Conservation (phyloP, 495 filamentous ascomycete genomes). For the Cairneyella variabilis region DNA sequence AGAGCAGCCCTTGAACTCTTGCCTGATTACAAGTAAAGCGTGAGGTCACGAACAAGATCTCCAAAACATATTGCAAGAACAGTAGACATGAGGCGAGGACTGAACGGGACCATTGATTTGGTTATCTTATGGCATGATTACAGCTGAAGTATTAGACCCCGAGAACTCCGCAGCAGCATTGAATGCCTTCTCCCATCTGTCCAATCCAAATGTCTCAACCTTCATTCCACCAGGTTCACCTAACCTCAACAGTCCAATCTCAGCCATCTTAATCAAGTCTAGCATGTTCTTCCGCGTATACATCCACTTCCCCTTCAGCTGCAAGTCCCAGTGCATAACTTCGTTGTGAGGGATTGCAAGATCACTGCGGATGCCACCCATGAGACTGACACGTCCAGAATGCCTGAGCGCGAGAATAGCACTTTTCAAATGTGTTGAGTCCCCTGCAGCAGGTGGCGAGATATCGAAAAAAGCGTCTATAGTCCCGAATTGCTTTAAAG, state of each 20-base stretch:
- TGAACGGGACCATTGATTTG: too few species aligned
- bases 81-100: too few species aligned
- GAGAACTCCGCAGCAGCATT: not conserved
- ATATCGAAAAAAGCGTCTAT: conserved; percentile 47
- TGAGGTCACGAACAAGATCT: too few species aligned
- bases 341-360: conserved; percentile 15
- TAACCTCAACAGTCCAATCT: not conserved
- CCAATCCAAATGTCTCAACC: not conserved
- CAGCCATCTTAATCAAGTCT: conserved; percentile 25
- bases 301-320: conserved; percentile 48
- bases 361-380: conserved; percentile 31
- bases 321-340: conserved; percentile 38
- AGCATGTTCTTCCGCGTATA: conserved; percentile 38
- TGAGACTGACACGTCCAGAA: conserved; percentile 39
- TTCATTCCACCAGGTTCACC: not conserved
- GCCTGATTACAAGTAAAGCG: too few species aligned
- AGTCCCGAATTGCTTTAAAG: conserved; percentile 21
- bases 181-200: not conserved
- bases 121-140: not conserved
- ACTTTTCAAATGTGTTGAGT: conserved; percentile 35
- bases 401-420: conserved; percentile 38
- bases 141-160: not conserved
- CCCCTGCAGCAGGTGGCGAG: conserved; percentile 35
- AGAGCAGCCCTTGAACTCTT: too few species aligned
- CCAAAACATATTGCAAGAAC: too few species aligned